Base-by-base conservation (phyloP, 1,284 basidiomycete genomes). In the Ganoderma lingzhi region DNA sequence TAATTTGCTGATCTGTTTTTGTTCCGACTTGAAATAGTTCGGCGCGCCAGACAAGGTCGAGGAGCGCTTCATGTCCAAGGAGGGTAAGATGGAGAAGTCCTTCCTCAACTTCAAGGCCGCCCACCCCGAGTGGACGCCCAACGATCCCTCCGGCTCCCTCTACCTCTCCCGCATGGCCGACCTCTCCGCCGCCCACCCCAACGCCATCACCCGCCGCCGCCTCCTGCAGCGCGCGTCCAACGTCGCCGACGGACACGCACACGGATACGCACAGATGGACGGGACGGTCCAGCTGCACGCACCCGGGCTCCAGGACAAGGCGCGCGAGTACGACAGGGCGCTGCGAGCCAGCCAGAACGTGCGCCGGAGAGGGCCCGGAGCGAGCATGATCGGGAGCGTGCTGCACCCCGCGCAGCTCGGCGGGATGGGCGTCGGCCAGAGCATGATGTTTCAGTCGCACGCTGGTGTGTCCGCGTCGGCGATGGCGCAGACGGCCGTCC, bases 51-150 rank as follows among this genome's bases (percentile, higher is more conserved):
- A 84, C 48, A 86, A 85, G 23, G 83, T 84, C n/a, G 90, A 95
- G 73, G 90, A 90, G 76, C 87, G 89, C 64, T 90, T 93, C 84
- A 84, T 93, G 73, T 94, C 93, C 6, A 94, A 94, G 74, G 94
- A 97, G 74, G 94, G 95, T 65, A 98, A 99, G 86, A 98, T 99
- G 96, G 97, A 99, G 85, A 97, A 99, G 84, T 94, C 92, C 76
- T 96, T 99, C 82, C 83, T 99, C 45, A 96, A 96, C 77, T 99
- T 99, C 87, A 97, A 96, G 84, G 95, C 95, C 58, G 93, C 95
- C 14, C 95, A 98, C 82, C 96, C 96, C 12, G 95, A 96, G 76
- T 98, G 96, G 96, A 93, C 90, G 73, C 96, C 96, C 1, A 85
- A 88, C 2, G 96, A 98, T 78, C 94, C 94, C 0, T 87, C 91